Base-by-base conservation (phyloP, 805 yeast species). In the Ogataea glucozyma region DNA sequence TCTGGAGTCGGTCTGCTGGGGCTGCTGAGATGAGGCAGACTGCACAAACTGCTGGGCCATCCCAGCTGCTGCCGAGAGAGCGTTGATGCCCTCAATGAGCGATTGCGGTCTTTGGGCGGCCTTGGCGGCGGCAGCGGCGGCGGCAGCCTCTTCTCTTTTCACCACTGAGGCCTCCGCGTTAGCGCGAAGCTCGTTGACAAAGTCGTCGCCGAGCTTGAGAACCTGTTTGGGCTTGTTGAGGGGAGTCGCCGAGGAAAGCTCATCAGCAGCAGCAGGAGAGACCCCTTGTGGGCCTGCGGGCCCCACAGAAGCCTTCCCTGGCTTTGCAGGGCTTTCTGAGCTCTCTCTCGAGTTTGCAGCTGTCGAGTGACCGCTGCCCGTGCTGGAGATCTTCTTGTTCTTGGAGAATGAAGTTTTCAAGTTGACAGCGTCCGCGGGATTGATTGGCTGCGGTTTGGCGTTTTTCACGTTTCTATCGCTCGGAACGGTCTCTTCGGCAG, bases 371-470 rank as follows among this genome's bases (percentile, higher is more conserved):
- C 55, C 54, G 40, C 58, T 51, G 17, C 42, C 42, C 17, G 39
- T 40, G n/a, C n/a, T n/a, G 3, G 35, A 46, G 8, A 20, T 26
- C 7, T 26, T 24, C 24, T 46, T 50, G 31, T 45, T 49, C 40
- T 47, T 49, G 13, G 75, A 76, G 8, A 79, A 64, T 13, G 75
- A 70, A 3, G 78, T 68, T 52, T 81, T 71, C 52, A 81, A 59
- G 40, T 78, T 76, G 27, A 79, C 72, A 2, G 83, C 85, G 58
- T 80, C 85, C 3, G 76, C 63, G n/a, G 85, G 85, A 49, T 78
- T 79, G 44, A 77, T 69, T 50, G 43, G 57, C 46, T 37, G 57
- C 60, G 23, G 57, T 64, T 12, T 67, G 67, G 31, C 39, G 21
- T 37, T 40, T 23, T 42, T 41, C 13, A 44, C 26, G 26, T 35